Evolutionary conservation across 1,139 yeast species (phyloP).

Genomic region (Pichia sp.): DNA sequence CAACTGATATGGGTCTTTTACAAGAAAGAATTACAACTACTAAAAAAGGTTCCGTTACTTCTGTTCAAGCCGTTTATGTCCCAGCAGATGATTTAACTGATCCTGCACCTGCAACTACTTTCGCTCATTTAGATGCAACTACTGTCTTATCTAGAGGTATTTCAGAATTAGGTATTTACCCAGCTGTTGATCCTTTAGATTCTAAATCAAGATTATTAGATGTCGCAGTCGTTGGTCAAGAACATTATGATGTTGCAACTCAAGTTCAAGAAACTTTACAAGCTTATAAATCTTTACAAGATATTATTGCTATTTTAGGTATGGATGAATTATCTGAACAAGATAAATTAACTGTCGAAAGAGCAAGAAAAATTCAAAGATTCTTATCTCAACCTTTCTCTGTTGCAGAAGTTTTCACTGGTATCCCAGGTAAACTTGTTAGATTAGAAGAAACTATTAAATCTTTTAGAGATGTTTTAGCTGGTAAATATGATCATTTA

Average conservation of each 20-base stretch:
- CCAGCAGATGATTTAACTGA: slow-evolving; percentile 99
- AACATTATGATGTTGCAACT: slow-evolving; percentile 94
- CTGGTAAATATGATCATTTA: slow-evolving; percentile 96
- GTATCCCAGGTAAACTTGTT: slow-evolving; percentile 97
- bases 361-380: slow-evolving; percentile 99
- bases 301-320: slow-evolving; percentile 99
- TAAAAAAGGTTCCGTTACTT: slow-evolving; percentile 98
- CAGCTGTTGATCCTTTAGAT: slow-evolving; percentile 99
- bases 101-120: slow-evolving; percentile 99
- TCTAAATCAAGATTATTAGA: slow-evolving; percentile 98
- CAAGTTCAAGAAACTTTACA: slow-evolving; percentile 96
- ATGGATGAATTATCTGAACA: slow-evolving; percentile 99
- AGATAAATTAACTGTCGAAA: slow-evolving; percentile 98
- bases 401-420: slow-evolving; percentile 99
- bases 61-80: slow-evolving; percentile 99
- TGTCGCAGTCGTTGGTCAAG: slow-evolving; percentile 95
- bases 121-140: slow-evolving; percentile 99
- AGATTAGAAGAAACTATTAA: slow-evolving; percentile 90
- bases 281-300: slow-evolving; percentile 99
- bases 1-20: slow-evolving; percentile 99
- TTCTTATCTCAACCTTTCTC: slow-evolving; percentile 99
- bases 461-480: slow-evolving; percentile 96
- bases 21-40: slow-evolving; percentile 99
- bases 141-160: slow-evolving; percentile 99
- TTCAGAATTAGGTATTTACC: slow-evolving; percentile 99